Base-by-base conservation (phyloP, 2,329 filamentous ascomycete species). In the Camillea tinctor region DNA sequence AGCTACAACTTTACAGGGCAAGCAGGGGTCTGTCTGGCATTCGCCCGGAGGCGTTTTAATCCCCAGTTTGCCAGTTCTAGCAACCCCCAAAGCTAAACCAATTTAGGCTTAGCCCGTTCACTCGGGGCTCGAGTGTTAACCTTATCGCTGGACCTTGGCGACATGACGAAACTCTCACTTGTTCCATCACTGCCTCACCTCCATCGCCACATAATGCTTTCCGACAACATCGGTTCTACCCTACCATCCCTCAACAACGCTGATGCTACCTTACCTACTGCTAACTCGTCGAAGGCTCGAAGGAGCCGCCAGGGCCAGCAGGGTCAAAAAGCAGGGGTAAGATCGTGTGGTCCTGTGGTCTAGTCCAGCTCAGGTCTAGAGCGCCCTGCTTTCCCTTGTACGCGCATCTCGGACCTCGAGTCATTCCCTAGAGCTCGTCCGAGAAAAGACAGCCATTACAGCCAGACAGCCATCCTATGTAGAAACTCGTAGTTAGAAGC, bases 131-230 rank as follows among this genome's bases (percentile, higher is more conserved):
- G 64, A 61, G 23, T 55, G 30, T 60, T 64, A 69, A 67, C 62
- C 67, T 69, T 69, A 69, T 71, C 66, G 56, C 58, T 60, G 59
- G 61, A 66, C 56, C 54, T 64, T 66, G 63, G 65, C 61, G 64
- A 64, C 50, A 56, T 76, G 73, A 71, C 77, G 79, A 81, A 81
- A 81, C 79, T 70, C 64, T 64, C 69, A 71, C 70, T 58, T 77
- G 79, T 81, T 77, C 73, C 79, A 81, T 74, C 68, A 74, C 67
- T 80, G 79, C 79, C 74, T 80, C 79, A 80, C 73, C 68, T 64
- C 64, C 72, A 61, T 69, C 63, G 62, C 66, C 65, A 56, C 59
- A 61, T 60, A 63, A 70, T 68, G 68, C 66, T 60, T 56, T 63
- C 52, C 60, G 53, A 65, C 61, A 58, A 49, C 59, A 60, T 59